Evolutionary conservation across 805 yeast species (phyloP).

Genomic region (Saturnispora zaruensis): DNA sequence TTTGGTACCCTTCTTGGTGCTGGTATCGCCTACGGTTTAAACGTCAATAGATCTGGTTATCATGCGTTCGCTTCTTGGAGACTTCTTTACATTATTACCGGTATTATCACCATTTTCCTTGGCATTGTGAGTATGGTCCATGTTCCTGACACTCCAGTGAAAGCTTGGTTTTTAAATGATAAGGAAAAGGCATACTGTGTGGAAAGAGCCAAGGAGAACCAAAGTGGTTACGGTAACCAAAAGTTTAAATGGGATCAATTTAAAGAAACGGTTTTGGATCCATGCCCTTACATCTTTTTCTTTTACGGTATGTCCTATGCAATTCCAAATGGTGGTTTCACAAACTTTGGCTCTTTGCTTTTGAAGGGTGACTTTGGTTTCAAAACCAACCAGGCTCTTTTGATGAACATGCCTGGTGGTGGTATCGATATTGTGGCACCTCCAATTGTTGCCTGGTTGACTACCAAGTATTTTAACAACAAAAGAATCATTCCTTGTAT

Average conservation of each 20-base stretch:
- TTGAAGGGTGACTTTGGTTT: constrained; percentile 27
- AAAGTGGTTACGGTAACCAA: constrained; percentile 29
- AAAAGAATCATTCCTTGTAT: constrained; percentile 20
- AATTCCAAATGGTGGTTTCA: constrained; percentile 32
- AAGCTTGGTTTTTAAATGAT: constrained; percentile 29
- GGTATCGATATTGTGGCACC: constrained; percentile 27
- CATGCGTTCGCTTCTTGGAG: constrained; percentile 25
- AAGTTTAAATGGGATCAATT: constrained; percentile 25
- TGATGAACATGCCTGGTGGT: constrained; percentile 24
- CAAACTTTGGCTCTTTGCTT: constrained; percentile 38
- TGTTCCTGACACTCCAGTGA: constrained; percentile 29
- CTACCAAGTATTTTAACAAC: neutral
- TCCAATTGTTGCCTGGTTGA: constrained; percentile 5
- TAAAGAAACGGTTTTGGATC: constrained; percentile 22
- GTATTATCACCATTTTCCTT: constrained; percentile 26
- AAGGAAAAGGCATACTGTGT: constrained; percentile 31
- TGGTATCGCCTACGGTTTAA: constrained; percentile 28
- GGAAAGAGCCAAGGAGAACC: constrained; percentile 27
- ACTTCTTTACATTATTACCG: constrained; percentile 28
- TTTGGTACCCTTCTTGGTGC: constrained; percentile 27
- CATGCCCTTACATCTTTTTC: constrained; percentile 38
- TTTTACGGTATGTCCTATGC: constrained; percentile 16
- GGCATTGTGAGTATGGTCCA: constrained; percentile 26
- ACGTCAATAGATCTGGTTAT: constrained; percentile 16
- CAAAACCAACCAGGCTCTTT: constrained; percentile 19